Conservation (phyloP, 148 eudicot species). For the Rhododendron kiyosumense region DNA sequence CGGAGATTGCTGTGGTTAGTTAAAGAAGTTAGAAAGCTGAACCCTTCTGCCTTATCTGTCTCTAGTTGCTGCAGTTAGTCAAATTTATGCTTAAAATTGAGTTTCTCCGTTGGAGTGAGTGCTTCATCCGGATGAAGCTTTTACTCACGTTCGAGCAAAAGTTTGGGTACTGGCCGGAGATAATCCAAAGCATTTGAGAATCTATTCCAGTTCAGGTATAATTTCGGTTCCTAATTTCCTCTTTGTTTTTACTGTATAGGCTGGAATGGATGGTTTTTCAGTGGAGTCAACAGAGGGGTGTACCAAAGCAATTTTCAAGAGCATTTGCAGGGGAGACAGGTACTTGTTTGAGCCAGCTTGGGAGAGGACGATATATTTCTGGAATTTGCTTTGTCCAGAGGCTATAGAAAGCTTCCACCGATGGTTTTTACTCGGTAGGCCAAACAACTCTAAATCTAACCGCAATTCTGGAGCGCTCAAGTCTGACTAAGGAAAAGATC, state of each 20-base stretch:
- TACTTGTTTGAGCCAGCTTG: slow-evolving; percentile 28
- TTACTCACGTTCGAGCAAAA: too few relatives aligned
- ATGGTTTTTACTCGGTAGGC: slow-evolving; percentile 22
- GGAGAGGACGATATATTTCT: slow-evolving; percentile 19
- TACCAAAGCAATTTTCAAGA: slow-evolving; percentile 28
- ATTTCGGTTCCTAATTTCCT: background rate
- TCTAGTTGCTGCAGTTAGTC: too few relatives aligned
- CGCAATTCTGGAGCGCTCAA: background rate
- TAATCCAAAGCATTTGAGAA: too few relatives aligned
- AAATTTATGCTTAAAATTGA: too few relatives aligned
- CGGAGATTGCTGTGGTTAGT: too few relatives aligned
- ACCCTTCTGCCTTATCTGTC: too few relatives aligned
- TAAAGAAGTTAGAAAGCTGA: too few relatives aligned
- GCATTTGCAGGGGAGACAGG: slow-evolving; percentile 29
- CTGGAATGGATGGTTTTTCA: slow-evolving; percentile 23
- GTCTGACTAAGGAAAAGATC: too few relatives aligned
- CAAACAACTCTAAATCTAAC: slow-evolving; percentile 9
- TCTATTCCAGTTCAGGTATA: too few relatives aligned
- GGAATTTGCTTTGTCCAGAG: slow-evolving; percentile 39
- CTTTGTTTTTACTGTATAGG: slow-evolving; percentile 11
- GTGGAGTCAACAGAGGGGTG: slow-evolving; percentile 27
- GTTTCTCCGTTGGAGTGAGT: too few relatives aligned
- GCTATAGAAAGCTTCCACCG: slow-evolving; percentile 35
- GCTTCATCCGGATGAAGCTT: too few relatives aligned
- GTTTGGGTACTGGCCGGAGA: too few relatives aligned